A percentile compares a stretch with the other conserved stretches of the same genome.
These are phyloP conservation scores for Microbotryum silenes-acaulis DNA, from an alignment of 1,284 basidiomycete species.

Conservation along the genomic window DNA sequence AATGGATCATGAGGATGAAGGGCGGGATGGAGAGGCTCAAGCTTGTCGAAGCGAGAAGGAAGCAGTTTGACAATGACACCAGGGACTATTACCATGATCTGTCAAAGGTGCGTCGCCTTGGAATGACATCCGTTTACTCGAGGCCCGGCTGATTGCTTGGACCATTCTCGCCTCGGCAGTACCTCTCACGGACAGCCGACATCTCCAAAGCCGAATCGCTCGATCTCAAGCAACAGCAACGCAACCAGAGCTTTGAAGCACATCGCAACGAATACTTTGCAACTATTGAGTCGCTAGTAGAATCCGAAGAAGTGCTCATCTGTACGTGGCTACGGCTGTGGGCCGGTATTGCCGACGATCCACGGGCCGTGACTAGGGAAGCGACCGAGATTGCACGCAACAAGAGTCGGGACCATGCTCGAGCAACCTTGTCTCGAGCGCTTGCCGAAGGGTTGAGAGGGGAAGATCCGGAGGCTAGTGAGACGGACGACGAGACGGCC, in stretches of 20 bases:
- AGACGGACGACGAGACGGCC: background rate
- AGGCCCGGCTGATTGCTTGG: background rate
- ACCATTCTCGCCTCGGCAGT: constrained; percentile 13
- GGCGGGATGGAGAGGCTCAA: constrained; percentile 28
- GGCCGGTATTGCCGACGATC: constrained; percentile 5
- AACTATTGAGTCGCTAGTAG: constrained; percentile 38
- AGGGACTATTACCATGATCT: constrained; percentile 34
- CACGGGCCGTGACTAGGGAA: background rate
- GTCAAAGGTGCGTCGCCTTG: constrained; percentile 18
- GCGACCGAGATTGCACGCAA: background rate
- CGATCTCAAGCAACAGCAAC: constrained; percentile 40
- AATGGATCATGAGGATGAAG: constrained; percentile 13
- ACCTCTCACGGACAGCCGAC: constrained; percentile 37
- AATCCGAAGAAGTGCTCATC: constrained; percentile 39
- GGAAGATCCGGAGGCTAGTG: background rate
- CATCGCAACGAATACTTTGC: constrained; percentile 44
- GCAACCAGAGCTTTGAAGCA: constrained; percentile 42
- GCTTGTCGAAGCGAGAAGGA: constrained; percentile 23
- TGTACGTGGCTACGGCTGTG: constrained; percentile 20
- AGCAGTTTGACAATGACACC: constrained; percentile 28
- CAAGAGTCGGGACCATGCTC: background rate
- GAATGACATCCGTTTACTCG: background rate
- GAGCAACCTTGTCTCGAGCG: background rate
- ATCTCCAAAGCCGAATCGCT: constrained; percentile 47
- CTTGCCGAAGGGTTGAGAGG: background rate